Conservation (phyloP, 192 early-diverging fungal genomes). For the Umbelopsis ramanniana region DNA sequence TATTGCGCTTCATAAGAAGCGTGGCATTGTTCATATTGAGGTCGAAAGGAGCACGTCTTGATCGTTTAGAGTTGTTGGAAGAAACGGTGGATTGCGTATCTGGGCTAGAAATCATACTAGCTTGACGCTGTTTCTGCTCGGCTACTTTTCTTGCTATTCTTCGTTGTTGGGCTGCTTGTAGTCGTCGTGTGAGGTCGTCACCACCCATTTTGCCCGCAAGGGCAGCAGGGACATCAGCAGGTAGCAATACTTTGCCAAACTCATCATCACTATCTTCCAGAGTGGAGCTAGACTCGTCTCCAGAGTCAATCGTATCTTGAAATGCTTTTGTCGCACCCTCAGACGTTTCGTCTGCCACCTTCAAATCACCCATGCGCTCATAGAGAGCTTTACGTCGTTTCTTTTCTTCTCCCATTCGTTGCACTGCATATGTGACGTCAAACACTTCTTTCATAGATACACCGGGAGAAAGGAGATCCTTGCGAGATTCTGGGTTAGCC, state of each 20-base stretch:
- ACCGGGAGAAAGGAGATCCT: conserved; percentile 59
- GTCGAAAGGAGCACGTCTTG: conserved; percentile 40
- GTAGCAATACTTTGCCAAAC: not conserved
- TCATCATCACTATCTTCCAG: conserved; percentile 30
- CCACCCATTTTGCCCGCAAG: not conserved
- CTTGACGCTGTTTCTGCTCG: not conserved
- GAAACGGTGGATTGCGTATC: not conserved
- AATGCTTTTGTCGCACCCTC: not conserved
- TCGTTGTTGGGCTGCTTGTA: conserved; percentile 40
- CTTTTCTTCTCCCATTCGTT: conserved; percentile 74
- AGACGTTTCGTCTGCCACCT: not conserved
- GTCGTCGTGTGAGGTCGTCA: conserved; percentile 21
- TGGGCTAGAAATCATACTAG: not conserved
- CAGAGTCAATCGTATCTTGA: conserved; percentile 12
- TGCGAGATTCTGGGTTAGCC: conserved; percentile 38
- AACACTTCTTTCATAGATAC: conserved; percentile 72
- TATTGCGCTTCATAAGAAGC: conserved; percentile 35
- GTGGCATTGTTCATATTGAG: conserved; percentile 40
- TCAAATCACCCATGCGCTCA: conserved; percentile 30
- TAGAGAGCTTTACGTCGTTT: conserved; percentile 26
- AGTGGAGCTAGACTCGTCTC: conserved; percentile 16
- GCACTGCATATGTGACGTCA: conserved; percentile 78
- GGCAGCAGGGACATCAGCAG: not conserved
- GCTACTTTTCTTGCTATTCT: conserved; percentile 4
- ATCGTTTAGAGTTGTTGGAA: conserved; percentile 11